A percentile compares a stretch with the other conserved stretches of the same genome.
Conservation (phyloP, 2,329 filamentous ascomycete genomes). For the Calcarisporium arbuscula region DNA sequence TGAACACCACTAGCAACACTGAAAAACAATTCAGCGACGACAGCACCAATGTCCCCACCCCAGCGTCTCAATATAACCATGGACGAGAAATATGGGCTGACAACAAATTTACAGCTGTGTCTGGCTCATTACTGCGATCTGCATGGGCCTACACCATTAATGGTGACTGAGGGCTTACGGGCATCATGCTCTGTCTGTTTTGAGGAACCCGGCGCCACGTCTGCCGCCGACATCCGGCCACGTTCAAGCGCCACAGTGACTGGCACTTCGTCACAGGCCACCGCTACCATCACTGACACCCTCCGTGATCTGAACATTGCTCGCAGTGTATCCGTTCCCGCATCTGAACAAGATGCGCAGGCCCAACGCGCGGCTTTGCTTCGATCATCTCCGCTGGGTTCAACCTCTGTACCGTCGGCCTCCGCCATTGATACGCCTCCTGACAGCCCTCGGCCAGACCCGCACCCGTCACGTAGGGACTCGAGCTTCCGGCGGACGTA, state of each 20-base stretch:
- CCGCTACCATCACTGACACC: conserved; percentile 37
- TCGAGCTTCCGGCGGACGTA: conserved; percentile 58
- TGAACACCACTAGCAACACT: too few relatives aligned
- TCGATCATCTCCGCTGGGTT: conserved; percentile 28
- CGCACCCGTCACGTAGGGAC: conserved; percentile 40
- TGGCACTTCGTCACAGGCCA: conserved; percentile 25
- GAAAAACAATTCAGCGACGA: not conserved
- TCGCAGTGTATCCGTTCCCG: conserved; percentile 36
- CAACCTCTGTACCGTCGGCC: conserved; percentile 22
- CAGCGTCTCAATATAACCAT: conserved; percentile 13
- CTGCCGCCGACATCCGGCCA: conserved; percentile 32
- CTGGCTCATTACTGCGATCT: conserved; percentile 66
- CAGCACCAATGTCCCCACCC: not conserved
- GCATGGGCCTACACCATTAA: conserved; percentile 62
- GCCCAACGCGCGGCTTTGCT: conserved; percentile 35
- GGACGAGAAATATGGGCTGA: conserved; percentile 25
- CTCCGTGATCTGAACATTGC: conserved; percentile 41
- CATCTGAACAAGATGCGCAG: conserved; percentile 38
- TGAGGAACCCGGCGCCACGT: conserved; percentile 27
- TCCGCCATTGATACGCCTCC: conserved; percentile 51
- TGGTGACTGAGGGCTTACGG: conserved; percentile 62
- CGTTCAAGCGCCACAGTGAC: conserved; percentile 29
- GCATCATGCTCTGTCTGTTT: conserved; percentile 55
- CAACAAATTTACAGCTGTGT: conserved; percentile 49
- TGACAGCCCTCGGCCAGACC: conserved; percentile 44